A percentile compares a stretch with the other conserved stretches of the same genome.
phyloP scores from a whole-genome alignment of 805 yeast species.

The Starmerella roubikii region DNA sequence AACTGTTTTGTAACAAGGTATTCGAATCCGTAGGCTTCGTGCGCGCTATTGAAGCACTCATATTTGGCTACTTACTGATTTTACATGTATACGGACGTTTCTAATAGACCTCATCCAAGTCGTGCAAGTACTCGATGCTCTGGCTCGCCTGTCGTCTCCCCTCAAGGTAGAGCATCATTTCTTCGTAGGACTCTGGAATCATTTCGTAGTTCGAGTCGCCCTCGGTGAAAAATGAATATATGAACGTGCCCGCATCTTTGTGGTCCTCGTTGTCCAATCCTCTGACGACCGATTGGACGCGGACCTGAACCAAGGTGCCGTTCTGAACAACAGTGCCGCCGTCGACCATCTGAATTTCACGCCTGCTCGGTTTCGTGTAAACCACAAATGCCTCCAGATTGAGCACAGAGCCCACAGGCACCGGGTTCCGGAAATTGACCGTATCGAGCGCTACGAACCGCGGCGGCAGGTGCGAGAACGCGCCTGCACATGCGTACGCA shows the following conservation, averaged over 20 bases:
- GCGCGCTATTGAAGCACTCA: no score
- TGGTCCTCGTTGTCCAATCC: slow-evolving; percentile 46
- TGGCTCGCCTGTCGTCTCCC: slow-evolving; percentile 83
- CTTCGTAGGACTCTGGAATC: slow-evolving; percentile 75
- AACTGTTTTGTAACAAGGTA: no score
- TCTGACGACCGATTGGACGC: slow-evolving; percentile 71
- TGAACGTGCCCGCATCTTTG: slow-evolving; percentile 73
- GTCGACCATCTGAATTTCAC: slow-evolving; percentile 30
- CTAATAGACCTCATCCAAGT: slow-evolving; percentile 8
- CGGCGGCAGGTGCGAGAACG: slow-evolving; percentile 73
- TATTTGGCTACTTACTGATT: no score
- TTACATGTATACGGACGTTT: not conserved
- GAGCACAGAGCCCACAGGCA: slow-evolving; percentile 85
- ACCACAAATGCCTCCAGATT: slow-evolving; percentile 71
- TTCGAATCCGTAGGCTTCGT: no score
- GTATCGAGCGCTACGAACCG: slow-evolving; percentile 82
- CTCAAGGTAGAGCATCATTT: slow-evolving; percentile 82
- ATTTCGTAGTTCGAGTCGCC: slow-evolving; percentile 41
- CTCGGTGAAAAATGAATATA: slow-evolving; percentile 69
- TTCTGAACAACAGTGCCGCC: slow-evolving; percentile 14
- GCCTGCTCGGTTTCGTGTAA: slow-evolving; percentile 55
- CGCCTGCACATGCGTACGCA: slow-evolving; percentile 86
- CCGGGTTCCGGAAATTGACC: slow-evolving; percentile 86
- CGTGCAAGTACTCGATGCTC: slow-evolving; percentile 37
- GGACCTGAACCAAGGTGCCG: slow-evolving; percentile 80